A percentile compares a stretch with the other conserved stretches of the same genome.
These are phyloP conservation scores for Aspergillus chevalieri DNA, from an alignment of 2,329 filamentous ascomycete genomes.

Conservation along the genomic window DNA sequence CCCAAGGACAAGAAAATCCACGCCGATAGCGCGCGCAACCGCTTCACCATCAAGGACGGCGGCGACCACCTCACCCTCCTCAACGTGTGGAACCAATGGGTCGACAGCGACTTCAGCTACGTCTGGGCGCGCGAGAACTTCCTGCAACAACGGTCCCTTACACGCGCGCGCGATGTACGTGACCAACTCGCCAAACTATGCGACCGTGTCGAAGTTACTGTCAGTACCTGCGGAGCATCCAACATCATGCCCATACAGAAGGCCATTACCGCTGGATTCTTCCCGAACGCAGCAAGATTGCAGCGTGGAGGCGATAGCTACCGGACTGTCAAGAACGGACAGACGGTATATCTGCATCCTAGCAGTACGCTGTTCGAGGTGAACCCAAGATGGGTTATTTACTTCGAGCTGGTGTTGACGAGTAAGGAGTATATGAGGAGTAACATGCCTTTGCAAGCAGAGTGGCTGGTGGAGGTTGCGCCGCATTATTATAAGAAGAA, in stretches of 20 bases:
- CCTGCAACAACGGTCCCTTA: conserved; percentile 82
- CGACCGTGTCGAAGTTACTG: conserved; percentile 79
- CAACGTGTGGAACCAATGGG: conserved; percentile 94
- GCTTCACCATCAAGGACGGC: conserved; percentile 85
- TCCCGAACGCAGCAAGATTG: conserved; percentile 81
- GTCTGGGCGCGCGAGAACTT: conserved; percentile 93
- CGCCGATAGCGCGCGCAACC: conserved; percentile 79
- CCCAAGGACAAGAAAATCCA: conserved; percentile 97
- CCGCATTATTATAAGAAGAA: conserved; percentile 93
- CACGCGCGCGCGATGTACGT: conserved; percentile 79
- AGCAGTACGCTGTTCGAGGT: conserved; percentile 72
- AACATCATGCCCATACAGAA: conserved; percentile 79
- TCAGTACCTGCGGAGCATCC: conserved; percentile 60
- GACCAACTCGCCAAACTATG: conserved; percentile 90
- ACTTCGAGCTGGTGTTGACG: conserved; percentile 81
- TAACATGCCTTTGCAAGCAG: conserved; percentile 74
- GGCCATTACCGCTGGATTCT: conserved; percentile 85
- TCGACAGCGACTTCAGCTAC: conserved; percentile 79
- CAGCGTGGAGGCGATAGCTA: conserved; percentile 82
- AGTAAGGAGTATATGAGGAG: conserved; percentile 93
- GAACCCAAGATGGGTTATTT: conserved; percentile 81
- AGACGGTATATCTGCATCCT: conserved; percentile 87
- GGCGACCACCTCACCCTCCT: conserved; percentile 84
- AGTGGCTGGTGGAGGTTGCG: conserved; percentile 83
- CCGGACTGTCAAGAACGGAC: conserved; percentile 82